Conservation (phyloP, 768 basidiomycete species). For the Favolaschia claudopus region DNA sequence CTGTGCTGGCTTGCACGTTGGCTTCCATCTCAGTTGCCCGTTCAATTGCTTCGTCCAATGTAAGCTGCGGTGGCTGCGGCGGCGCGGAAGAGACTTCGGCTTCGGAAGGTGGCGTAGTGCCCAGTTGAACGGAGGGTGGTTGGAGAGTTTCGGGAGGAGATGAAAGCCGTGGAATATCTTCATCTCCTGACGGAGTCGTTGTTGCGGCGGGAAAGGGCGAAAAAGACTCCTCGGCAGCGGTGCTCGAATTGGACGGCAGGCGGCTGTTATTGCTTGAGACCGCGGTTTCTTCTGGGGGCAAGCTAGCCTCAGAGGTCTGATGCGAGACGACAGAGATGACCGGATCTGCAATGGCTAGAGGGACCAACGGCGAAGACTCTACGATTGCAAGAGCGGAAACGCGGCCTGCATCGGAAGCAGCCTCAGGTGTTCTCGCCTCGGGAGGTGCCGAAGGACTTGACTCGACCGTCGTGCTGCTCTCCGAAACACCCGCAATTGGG, state of each 20-base stretch:
- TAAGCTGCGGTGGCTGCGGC: slow-evolving; percentile 46
- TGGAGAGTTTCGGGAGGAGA: slow-evolving; percentile 8
- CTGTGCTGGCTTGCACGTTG: slow-evolving; percentile 45
- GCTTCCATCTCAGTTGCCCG: slow-evolving; percentile 48
- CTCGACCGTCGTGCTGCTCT: neutral
- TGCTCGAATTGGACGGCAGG: no score
- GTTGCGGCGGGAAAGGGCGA: no score
- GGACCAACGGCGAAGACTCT: neutral
- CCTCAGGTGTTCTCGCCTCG: slow-evolving; percentile 15
- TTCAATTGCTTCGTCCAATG: slow-evolving; percentile 57
- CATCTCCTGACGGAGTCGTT: neutral
- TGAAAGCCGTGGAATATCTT: slow-evolving; percentile 2
- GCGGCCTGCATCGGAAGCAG: slow-evolving; percentile 20
- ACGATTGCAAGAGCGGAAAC: slow-evolving; percentile 14
- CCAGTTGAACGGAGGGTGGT: slow-evolving; percentile 6
- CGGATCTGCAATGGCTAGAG: slow-evolving; percentile 15
- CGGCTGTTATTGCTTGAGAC: no score
- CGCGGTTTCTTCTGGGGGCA: neutral
- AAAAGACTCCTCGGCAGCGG: no score
- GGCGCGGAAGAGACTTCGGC: slow-evolving; percentile 20
- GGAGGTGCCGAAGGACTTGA: slow-evolving; percentile 3
- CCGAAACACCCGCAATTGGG: slow-evolving; percentile 2
- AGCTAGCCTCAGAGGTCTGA: no score
- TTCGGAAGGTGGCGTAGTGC: slow-evolving; percentile 5
- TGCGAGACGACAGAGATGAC: no score